phyloP scores from a whole-genome alignment of 2,329 filamentous ascomycete species.

The Septoria linicola region DNA sequence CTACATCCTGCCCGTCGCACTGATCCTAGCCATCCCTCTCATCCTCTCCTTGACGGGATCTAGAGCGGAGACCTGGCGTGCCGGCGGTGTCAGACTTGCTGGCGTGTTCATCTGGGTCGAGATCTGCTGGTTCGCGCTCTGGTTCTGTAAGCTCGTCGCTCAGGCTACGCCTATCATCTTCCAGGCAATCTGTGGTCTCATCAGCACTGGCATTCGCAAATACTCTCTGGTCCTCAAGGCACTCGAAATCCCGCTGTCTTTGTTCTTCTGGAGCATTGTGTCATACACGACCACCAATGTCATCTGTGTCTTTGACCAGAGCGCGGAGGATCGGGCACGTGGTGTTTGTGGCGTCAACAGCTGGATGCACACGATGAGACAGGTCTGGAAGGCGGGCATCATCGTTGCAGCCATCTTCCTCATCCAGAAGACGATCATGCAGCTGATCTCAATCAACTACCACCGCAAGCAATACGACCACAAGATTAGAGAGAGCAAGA shows the following conservation, averaged over 20 bases:
- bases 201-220: conserved; percentile 68
- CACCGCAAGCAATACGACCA: conserved; percentile 70
- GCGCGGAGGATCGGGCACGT: conserved; percentile 25
- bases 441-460: conserved; percentile 70
- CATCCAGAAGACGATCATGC: conserved; percentile 67
- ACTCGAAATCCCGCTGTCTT: conserved; percentile 63
- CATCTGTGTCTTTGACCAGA: conserved; percentile 25
- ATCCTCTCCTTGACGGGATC: conserved; percentile 45
- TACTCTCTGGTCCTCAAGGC: conserved; percentile 65
- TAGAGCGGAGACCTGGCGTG: conserved; percentile 28
- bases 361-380: conserved; percentile 45
- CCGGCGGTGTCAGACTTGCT: conserved; percentile 50
- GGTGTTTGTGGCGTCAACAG: not conserved
- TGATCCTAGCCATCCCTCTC: conserved; percentile 64
- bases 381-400: conserved; percentile 60
- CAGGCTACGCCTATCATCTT: conserved; percentile 61
- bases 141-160: conserved; percentile 65
- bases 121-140: conserved; percentile 64
- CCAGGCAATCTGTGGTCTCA: conserved; percentile 67
- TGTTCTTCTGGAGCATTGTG: conserved; percentile 67
- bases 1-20: conserved; percentile 63
- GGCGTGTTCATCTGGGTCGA: conserved; percentile 68
- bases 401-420: conserved; percentile 64
- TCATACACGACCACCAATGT: conserved; percentile 61
- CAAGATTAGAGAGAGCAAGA: conserved; percentile 74